Base-by-base conservation (phyloP, 352 stramenopile species). In the Phytophthora ramorum region DNA sequence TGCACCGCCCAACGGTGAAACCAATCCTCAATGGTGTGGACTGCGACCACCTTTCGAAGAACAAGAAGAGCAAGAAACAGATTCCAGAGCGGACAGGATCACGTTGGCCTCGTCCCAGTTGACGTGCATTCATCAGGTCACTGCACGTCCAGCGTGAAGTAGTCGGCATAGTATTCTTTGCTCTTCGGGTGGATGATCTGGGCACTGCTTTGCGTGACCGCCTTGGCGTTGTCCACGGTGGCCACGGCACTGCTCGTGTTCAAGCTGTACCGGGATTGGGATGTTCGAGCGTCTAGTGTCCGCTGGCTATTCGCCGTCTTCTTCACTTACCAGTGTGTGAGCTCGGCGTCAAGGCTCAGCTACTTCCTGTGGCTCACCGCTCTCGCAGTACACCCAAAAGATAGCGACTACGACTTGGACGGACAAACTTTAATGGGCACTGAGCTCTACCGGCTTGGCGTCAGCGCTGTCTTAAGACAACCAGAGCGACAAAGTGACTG, bases 251-350 rank as follows among this genome's bases (percentile, higher is more conserved):
- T 77, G 14, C 68, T 73, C 49, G 51, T 44, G 16, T 38, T 65
- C 58, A 80, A 75, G 24, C 58, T 80, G 13, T 69, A 34, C 20
- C 61, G 70, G 19, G 61, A 78, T 58, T 81, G 73, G 69, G 65
- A 81, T 58, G 54, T 81, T 17, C 73, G 58, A 35, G 53, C 77
- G 2, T 81, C 73, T n/a, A 69, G 73, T 43, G 69, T 81, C 26
- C 56, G 59, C 19, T 71, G 54, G 37, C 70, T 80, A 46, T 78
- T 83, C 45, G 58, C 82, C 63, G 30, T 64, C 47, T 69, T 86
- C 69, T 74, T 84, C 58, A 26, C 76, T 32, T 69, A 77, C 48
- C 22, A 73, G 6, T 75, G 51, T 34, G 56, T 78, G 34, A 30
- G n/a, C n/a, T 26, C 62, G 7, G 10, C 28, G n/a, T 24, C 44